Evolutionary conservation across 2,329 filamentous ascomycete species (phyloP).

Genomic region (Trichoderma atroviride): DNA sequence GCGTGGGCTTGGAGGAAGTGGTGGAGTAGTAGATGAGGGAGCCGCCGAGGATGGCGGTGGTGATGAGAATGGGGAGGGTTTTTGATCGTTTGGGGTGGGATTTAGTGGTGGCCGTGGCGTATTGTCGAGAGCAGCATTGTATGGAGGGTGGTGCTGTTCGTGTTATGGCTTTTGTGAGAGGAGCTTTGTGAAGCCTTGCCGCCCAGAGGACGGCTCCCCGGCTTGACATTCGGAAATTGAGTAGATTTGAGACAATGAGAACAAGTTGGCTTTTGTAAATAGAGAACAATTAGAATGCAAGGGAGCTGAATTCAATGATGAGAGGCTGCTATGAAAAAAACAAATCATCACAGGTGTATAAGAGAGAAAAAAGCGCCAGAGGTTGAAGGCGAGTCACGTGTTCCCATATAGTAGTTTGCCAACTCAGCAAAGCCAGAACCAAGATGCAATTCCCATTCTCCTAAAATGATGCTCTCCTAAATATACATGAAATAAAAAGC

Average conservation of each 20-base stretch:
- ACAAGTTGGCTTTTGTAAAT: too few relatives aligned
- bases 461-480: not conserved
- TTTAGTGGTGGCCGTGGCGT: not conserved
- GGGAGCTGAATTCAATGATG: not conserved
- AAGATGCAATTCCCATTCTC: not conserved
- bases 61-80: conserved; percentile 31
- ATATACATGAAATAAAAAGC: not conserved
- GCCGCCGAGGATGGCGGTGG: conserved; percentile 32
- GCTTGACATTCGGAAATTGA: not conserved
- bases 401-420: not conserved
- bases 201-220: not conserved
- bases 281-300: too few relatives aligned
- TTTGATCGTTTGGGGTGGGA: conserved; percentile 31
- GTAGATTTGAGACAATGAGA: not conserved
- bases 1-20: conserved; percentile 32
- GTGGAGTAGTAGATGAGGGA: conserved; percentile 35
- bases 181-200: not conserved
- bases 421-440: not conserved
- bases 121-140: not conserved
- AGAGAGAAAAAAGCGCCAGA: not conserved
- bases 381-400: conserved; percentile 12
- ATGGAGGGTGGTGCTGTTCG: not conserved
- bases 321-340: not conserved
- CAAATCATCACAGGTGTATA: not conserved
- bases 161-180: not conserved